phyloP scores from a whole-genome alignment of 352 stramenopile species.

The Globisporangium echinulatum region DNA sequence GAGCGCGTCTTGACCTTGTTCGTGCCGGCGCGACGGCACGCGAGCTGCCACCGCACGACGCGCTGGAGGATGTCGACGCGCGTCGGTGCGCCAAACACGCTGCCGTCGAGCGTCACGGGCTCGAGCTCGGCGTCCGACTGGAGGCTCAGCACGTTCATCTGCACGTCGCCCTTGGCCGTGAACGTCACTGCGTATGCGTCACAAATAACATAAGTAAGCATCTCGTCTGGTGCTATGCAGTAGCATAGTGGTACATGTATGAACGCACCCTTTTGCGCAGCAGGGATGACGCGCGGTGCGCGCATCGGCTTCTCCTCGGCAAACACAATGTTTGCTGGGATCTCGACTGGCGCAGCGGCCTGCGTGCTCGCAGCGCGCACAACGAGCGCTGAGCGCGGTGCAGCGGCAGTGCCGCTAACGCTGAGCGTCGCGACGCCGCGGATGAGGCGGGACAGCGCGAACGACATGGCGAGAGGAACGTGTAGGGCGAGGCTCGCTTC shows the following conservation, averaged over 20 bases:
- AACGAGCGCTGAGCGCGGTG: slow-evolving; percentile 22
- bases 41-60: slow-evolving; percentile 85
- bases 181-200: slow-evolving; percentile 25
- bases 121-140: slow-evolving; percentile 31
- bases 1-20: slow-evolving; percentile 88
- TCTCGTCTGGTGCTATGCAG: too few species aligned
- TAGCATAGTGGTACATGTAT: too few species aligned
- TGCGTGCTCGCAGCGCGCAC: slow-evolving; percentile 30
- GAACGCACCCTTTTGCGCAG: slow-evolving; percentile 40
- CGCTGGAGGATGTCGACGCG: slow-evolving; percentile 85
- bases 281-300: slow-evolving; percentile 53
- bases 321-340: slow-evolving; percentile 62
- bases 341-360: slow-evolving; percentile 18
- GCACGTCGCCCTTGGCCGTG: slow-evolving; percentile 46
- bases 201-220: not conserved
- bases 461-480: slow-evolving; percentile 10
- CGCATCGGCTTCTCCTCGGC: slow-evolving; percentile 66
- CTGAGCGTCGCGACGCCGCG: slow-evolving; percentile 47
- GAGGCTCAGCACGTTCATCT: slow-evolving; percentile 66
- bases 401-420: slow-evolving; percentile 23
- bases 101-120: slow-evolving; percentile 51
- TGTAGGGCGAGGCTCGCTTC: not conserved
- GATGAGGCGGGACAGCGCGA: slow-evolving; percentile 54
- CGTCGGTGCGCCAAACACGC: slow-evolving; percentile 68
- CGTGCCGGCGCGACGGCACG: slow-evolving; percentile 73